A percentile compares a stretch with the other conserved stretches of the same genome.
Conservation (phyloP, 441 rosid genomes). For the Adansonia gregorii region DNA sequence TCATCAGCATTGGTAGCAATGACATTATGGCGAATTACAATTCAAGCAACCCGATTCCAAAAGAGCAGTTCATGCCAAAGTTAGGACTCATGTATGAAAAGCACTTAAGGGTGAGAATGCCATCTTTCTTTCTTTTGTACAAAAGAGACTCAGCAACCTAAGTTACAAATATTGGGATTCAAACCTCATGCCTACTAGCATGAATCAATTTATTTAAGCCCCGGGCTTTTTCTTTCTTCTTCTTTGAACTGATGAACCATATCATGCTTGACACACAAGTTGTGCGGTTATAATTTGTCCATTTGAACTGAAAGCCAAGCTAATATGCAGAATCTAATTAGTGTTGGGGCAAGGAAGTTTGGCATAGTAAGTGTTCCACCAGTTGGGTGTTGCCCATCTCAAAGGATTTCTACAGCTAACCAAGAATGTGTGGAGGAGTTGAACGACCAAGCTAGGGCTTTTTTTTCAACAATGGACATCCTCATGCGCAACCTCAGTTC, state of each 20-base stretch:
- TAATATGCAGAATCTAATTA: slow-evolving; percentile 42
- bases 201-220: neutral
- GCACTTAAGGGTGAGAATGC: slow-evolving; percentile 39
- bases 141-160: too few species aligned
- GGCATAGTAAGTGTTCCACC: slow-evolving; percentile 56
- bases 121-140: neutral
- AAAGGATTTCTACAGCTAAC: slow-evolving; percentile 37
- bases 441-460: slow-evolving; percentile 45
- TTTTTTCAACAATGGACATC: slow-evolving; percentile 32
- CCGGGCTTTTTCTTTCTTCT: neutral
- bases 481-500: slow-evolving; percentile 45
- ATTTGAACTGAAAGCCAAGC: neutral
- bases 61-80: slow-evolving; percentile 38
- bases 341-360: slow-evolving; percentile 51
- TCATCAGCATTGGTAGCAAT: slow-evolving; percentile 61
- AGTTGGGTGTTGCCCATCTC: slow-evolving; percentile 61
- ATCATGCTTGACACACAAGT: neutral
- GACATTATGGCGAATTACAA: slow-evolving; percentile 44
- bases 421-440: slow-evolving; percentile 50
- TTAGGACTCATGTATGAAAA: slow-evolving; percentile 40
- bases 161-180: neutral
- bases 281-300: neutral
- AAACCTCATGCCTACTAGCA: neutral
- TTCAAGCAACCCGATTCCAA: slow-evolving; percentile 34
- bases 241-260: neutral